Percentiles rank a stretch among this genome's conserved stretches.
Evolutionary conservation across 345 rosid genomes (phyloP).

Genomic region (Populus nigra): DNA sequence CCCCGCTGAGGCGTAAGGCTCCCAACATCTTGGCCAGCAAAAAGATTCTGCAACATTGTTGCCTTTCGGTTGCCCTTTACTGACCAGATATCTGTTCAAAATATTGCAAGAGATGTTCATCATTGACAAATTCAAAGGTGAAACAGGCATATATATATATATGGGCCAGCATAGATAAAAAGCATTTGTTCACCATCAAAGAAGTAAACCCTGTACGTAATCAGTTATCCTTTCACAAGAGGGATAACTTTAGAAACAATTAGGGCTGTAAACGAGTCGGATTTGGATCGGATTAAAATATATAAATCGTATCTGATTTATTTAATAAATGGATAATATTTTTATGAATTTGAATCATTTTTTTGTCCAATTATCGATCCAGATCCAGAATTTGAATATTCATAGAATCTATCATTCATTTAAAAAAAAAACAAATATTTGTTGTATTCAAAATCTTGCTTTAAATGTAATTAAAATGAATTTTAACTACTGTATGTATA

Average conservation of each 20-base stretch:
- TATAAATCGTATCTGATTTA: too few relatives aligned
- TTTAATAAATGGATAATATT: too few relatives aligned
- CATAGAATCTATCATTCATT: too few relatives aligned
- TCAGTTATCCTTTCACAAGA: conserved; percentile 9
- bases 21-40: neutral
- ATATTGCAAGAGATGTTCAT: conserved; percentile 25
- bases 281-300: too few relatives aligned
- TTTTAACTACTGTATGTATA: too few relatives aligned
- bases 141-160: neutral
- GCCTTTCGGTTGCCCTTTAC: conserved; percentile 29
- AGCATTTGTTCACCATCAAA: conserved; percentile 18
- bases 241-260: neutral
- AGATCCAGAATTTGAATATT: too few relatives aligned
- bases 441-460: too few relatives aligned
- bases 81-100: conserved; percentile 15
- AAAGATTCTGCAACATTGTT: conserved; percentile 30
- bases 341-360: too few relatives aligned
- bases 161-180: neutral
- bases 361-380: too few relatives aligned
- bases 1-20: neutral
- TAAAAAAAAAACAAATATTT: too few relatives aligned
- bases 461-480: too few relatives aligned
- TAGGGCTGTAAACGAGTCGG: too few relatives aligned
- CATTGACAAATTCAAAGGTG: conserved; percentile 12
- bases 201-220: conserved; percentile 19